Base-by-base conservation (phyloP, 495 filamentous ascomycete species). In the Aspergillus sclerotiicarbonarius region DNA sequence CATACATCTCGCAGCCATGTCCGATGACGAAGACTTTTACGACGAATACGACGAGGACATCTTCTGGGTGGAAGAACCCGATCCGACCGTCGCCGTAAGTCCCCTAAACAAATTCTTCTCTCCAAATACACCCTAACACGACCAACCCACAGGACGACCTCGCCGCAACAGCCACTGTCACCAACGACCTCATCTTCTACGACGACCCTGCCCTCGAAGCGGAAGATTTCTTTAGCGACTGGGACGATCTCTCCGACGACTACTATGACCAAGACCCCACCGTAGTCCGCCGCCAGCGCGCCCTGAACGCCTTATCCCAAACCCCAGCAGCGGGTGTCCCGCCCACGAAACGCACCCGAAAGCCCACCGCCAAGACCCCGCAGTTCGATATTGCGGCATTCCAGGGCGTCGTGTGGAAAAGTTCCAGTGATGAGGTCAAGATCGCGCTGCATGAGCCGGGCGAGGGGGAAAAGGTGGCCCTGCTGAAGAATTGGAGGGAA, bases 401-500 rank as follows among this genome's bases (percentile, higher is more conserved):
- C 57, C 69, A 74, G 55, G 64, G 71, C 8, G 71, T 77, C 12
- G 64, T 79, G 12, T 79, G 76, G 76, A 74, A 69, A 59, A 65
- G 60, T 3, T 55, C 68, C 3, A 52, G 44, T 0, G 61, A 75
- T 30, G 67, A 66, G 35, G 60, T 69, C 9, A 57, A 71, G n/a
- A 56, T 71, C 1, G 62, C 71, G 18, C 54, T 78, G 8, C 68
- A 78, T 46, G 71, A 73, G 18, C 76, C 71, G 0, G 73, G 74
- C 18, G 64, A 67, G 6, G 67, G 68, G 12, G 73, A 76, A 16
- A 70, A 72, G 59, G 78, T 82, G 5, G 68, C 80, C 2, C 53
- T 82, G 37, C 63, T 82, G 43, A 71, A 76, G 54, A 74, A 82
- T 61, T 82, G 80, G 80, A 67, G 77, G n/a, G 79, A 82, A 53